Evolutionary conservation across 331 rosid species (phyloP).

Genomic region (Prunus yedoensis): DNA sequence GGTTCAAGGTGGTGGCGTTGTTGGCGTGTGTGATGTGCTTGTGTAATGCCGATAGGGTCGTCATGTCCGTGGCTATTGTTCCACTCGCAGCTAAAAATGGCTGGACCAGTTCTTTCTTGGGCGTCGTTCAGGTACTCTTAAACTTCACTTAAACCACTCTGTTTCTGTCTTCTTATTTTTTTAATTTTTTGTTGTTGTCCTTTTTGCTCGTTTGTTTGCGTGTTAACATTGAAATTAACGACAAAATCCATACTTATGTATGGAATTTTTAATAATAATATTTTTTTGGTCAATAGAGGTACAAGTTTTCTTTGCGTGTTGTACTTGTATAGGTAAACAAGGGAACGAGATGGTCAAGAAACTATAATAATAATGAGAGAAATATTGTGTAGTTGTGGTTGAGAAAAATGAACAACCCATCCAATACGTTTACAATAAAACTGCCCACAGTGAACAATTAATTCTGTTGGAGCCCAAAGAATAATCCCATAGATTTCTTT

Average conservation of each 20-base stretch:
- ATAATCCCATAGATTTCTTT: no score
- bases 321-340: neutral
- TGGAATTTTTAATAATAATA: neutral
- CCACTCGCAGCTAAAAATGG: slow-evolving; percentile 80
- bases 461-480: no score
- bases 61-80: slow-evolving; percentile 89
- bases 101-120: slow-evolving; percentile 82
- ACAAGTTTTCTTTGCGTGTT: neutral
- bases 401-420: no score
- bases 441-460: no score
- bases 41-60: slow-evolving; percentile 89
- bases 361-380: no score
- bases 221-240: no score
- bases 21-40: slow-evolving; percentile 85
- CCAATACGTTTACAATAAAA: no score
- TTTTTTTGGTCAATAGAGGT: neutral
- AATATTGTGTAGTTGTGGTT: no score
- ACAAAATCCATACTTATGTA: neutral
- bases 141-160: neutral
- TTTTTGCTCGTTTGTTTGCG: no score
- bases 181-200: neutral
- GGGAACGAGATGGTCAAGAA: no score
- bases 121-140: slow-evolving; percentile 75
- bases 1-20: slow-evolving; percentile 73
- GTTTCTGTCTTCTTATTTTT: neutral